Conservation (phyloP, 768 basidiomycete genomes). For the Lactarius evosmus region DNA sequence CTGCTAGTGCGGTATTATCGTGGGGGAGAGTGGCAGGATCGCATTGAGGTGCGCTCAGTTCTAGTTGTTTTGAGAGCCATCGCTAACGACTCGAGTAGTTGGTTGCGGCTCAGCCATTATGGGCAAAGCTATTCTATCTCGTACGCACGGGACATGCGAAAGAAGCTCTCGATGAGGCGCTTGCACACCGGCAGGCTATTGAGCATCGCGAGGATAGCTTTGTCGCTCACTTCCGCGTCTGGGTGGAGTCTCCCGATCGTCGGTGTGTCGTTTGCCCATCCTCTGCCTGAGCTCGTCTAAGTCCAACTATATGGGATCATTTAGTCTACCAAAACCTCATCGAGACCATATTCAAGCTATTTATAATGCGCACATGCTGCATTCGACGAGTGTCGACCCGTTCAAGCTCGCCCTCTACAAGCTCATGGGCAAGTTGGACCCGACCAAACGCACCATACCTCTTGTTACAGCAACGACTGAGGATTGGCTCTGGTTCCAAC, state of each 20-base stretch:
- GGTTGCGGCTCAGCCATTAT: slow-evolving; percentile 82
- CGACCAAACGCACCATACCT: slow-evolving; percentile 69
- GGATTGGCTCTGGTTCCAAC: slow-evolving; percentile 98
- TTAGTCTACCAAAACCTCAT: slow-evolving; percentile 65
- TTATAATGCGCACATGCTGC: slow-evolving; percentile 87
- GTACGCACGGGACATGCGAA: slow-evolving; percentile 78
- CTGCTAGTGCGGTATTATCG: slow-evolving; percentile 75
- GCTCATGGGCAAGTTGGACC: slow-evolving; percentile 89
- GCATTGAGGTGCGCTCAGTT: slow-evolving; percentile 68
- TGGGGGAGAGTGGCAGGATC: slow-evolving; percentile 79
- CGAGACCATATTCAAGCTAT: slow-evolving; percentile 77
- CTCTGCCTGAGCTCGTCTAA: background rate
- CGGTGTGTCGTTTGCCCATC: slow-evolving; percentile 44
- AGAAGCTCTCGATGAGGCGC: slow-evolving; percentile 78
- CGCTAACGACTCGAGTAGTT: slow-evolving; percentile 46
- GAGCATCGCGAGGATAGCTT: slow-evolving; percentile 81
- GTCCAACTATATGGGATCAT: slow-evolving; percentile 5
- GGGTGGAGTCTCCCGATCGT: slow-evolving; percentile 78
- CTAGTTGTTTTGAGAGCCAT: background rate
- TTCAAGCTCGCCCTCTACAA: slow-evolving; percentile 97
- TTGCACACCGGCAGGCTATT: slow-evolving; percentile 64
- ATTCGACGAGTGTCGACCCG: slow-evolving; percentile 83
- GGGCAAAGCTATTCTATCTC: slow-evolving; percentile 93
- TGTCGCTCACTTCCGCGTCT: slow-evolving; percentile 74
- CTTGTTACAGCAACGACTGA: slow-evolving; percentile 90